Base-by-base conservation (phyloP, 2,329 filamentous ascomycete species). In the Coniochaeta sp. region DNA sequence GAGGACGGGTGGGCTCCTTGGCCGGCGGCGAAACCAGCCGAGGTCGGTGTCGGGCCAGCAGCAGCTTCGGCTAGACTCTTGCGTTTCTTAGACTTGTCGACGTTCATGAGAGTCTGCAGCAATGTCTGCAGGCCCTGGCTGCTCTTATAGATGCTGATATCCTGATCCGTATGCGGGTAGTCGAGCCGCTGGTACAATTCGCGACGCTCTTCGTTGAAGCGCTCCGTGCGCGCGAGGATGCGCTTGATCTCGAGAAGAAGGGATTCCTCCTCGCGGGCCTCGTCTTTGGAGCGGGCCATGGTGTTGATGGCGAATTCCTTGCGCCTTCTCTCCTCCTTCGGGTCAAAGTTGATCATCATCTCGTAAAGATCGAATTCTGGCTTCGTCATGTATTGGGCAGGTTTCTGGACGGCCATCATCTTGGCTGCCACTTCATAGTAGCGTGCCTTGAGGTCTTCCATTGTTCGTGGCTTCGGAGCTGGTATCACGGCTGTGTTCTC, bases 211-310 rank as follows among this genome's bases (percentile, higher is more conserved):
- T 91, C 88, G 70, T 96, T 91, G 70, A 98, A 89, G 60, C 86
- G 87, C 66, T 95, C 90, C 64, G 93, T 90, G 62, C 92, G 87
- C 63, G 90, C 88, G 69, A 96, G 85, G 65, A 99, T 98, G 61
- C 95, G 89, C 69, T 96, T 92, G 59, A 99, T 85, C 71, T 99
- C 95, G 61, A 93, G 83, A 19, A 99, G 82, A 2, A 99, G 78
- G 36, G 91, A 89, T 67, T 96, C 90, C 75, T 99, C 95, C 72
- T 99, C 95, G 63, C 90, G 87, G 28, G 93, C 90, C 74, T 99
- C 93, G 64, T 96, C 91, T 63, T 87, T 88, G 9, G 88, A 89
- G 44, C 95, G 85, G 55, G 87, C 85, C 64, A 98, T 82, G 55
- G 93, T 85, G 57, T 89, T 86, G 64, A 89, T 84, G 3, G 92